Evolutionary conservation across 352 stramenopile genomes (phyloP).

Genomic region (Thalassiosira oceanica): DNA sequence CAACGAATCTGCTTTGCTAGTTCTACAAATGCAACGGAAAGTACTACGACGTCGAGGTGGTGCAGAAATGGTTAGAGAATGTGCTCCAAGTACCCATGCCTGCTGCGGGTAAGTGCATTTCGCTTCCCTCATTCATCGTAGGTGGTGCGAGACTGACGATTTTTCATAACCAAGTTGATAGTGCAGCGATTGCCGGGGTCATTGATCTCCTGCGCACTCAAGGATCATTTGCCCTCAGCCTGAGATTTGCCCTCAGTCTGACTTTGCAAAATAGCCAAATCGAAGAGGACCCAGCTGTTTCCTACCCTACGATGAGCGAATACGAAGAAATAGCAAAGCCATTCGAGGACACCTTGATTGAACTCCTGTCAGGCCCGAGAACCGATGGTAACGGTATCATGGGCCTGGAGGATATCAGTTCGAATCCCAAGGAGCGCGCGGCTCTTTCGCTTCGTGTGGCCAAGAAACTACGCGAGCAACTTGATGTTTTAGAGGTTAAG

Average conservation of each 20-base stretch:
- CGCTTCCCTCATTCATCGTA: no score
- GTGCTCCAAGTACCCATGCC: constrained; percentile 13
- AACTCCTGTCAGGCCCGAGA: neutral
- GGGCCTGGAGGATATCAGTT: constrained; percentile 5
- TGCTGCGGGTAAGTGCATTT: no score
- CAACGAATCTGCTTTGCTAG: constrained; percentile 6
- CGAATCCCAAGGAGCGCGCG: neutral
- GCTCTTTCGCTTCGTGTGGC: neutral
- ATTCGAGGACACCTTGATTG: constrained; percentile 15
- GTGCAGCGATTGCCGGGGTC: constrained; percentile 30
- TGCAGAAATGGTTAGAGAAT: constrained; percentile 18
- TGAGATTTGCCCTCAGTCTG: constrained; percentile 26
- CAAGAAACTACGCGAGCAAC: no score
- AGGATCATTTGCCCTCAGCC: constrained; percentile 26
- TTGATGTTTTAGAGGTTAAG: neutral
- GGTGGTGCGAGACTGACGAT: no score
- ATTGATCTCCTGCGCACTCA: constrained; percentile 33
- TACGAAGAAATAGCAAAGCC: constrained; percentile 18
- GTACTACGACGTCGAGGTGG: constrained; percentile 18
- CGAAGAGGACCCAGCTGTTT: neutral
- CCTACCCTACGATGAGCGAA: constrained; percentile 1
- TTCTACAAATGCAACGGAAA: constrained; percentile 35
- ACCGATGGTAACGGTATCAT: neutral
- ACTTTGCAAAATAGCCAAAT: neutral
- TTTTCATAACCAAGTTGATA: no score